These are phyloP conservation scores for Candida ortonii DNA, from an alignment of 805 yeast genomes.

Conservation along the genomic window DNA sequence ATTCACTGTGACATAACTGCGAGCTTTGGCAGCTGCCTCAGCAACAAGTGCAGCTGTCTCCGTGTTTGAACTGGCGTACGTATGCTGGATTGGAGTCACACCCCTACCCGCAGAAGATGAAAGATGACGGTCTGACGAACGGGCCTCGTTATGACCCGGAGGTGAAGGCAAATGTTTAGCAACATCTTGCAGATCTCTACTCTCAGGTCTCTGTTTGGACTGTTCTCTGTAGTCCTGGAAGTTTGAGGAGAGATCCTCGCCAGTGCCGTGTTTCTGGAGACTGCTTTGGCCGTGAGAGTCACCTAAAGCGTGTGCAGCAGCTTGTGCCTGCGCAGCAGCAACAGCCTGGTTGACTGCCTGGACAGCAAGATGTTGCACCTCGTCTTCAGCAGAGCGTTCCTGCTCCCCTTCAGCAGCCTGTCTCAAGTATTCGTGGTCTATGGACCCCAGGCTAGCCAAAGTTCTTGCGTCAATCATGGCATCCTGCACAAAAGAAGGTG, in stretches of 20 bases:
- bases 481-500: constrained; percentile 55
- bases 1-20: constrained; percentile 27
- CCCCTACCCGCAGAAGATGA: constrained; percentile 3
- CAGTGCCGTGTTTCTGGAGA: constrained; percentile 1
- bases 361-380: constrained; percentile 32
- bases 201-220: background rate
- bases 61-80: constrained; percentile 15
- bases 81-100: constrained; percentile 5
- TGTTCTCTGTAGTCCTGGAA: constrained; percentile 2
- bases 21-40: constrained; percentile 45
- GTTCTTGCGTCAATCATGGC: constrained; percentile 69
- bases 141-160: constrained; percentile 10
- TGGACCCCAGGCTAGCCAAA: constrained; percentile 44
- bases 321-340: constrained; percentile 23
- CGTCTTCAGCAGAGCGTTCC: constrained; percentile 23
- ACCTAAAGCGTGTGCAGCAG: constrained; percentile 14
- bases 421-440: constrained; percentile 32
- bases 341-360: constrained; percentile 30
- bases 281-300: background rate
- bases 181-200: background rate
- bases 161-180: constrained; percentile 14
- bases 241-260: background rate
- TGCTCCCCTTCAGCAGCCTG: constrained; percentile 25
- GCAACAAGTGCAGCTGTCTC: constrained; percentile 41
- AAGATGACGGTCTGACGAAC: constrained; percentile 2